Evolutionary conservation across 225 moss, liverwort and hornwort species (phyloP).

Genomic region (Rhytidiadelphus loreus): DNA sequence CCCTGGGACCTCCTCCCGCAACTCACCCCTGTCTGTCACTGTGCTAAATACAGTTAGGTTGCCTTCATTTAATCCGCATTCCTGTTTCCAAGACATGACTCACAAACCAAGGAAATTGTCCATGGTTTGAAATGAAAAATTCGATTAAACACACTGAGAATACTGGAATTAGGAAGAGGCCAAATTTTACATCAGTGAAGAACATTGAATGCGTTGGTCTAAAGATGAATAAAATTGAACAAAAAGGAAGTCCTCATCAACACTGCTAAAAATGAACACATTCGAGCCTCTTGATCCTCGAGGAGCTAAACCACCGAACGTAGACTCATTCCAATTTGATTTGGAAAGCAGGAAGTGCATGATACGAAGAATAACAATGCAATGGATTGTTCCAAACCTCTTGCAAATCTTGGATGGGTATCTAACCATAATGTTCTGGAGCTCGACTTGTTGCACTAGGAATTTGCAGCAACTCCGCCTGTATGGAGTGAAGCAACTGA

Average conservation of each 20-base stretch:
- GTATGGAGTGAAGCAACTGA: background rate
- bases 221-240: background rate
- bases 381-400: slow-evolving; percentile 17
- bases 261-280: background rate
- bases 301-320: background rate
- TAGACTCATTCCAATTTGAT: background rate
- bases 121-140: background rate
- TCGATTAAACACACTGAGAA: background rate
- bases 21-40: slow-evolving; percentile 4
- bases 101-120: background rate
- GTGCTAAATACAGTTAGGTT: background rate
- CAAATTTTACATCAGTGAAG: background rate
- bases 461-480: background rate
- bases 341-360: background rate
- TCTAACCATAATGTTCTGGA: slow-evolving; percentile 25
- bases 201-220: background rate
- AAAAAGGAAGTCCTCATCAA: background rate
- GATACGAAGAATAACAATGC: background rate
- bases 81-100: background rate
- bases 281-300: background rate
- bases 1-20: background rate
- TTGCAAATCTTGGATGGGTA: slow-evolving; percentile 2
- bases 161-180: background rate
- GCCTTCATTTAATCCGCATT: background rate
- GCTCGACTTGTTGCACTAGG: background rate